Percentiles rank a stretch among this genome's conserved stretches.
Conservation (phyloP, 331 rosid genomes). For the Quercus lobata region DNA sequence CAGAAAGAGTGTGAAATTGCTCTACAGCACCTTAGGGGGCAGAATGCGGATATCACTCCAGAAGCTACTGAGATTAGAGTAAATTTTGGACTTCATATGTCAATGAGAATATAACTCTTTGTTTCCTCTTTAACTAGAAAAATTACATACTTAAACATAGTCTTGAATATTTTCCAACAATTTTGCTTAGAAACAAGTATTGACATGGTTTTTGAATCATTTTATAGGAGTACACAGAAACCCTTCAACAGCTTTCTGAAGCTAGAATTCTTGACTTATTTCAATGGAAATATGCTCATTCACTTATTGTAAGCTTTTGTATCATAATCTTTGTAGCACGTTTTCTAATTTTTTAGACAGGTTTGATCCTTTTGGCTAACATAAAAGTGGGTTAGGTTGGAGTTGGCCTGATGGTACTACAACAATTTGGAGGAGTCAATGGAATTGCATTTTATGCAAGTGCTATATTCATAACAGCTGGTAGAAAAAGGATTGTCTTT, state of each 20-base stretch:
- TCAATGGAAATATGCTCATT: neutral
- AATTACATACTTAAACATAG: neutral
- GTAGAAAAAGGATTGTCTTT: neutral
- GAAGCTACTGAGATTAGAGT: slow-evolving; percentile 37
- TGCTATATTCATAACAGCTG: slow-evolving; percentile 13
- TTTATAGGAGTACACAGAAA: too few species aligned
- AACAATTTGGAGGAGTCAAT: slow-evolving; percentile 86
- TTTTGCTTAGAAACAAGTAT: neutral
- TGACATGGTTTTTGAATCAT: neutral
- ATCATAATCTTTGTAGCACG: neutral
- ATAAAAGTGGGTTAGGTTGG: slow-evolving; percentile 54
- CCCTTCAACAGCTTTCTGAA: too few species aligned
- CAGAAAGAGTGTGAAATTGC: too few species aligned
- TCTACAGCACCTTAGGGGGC: too few species aligned
- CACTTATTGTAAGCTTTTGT: slow-evolving; percentile 15
- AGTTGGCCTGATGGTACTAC: slow-evolving; percentile 82
- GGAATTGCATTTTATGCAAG: slow-evolving; percentile 74
- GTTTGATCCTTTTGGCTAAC: slow-evolving; percentile 7
- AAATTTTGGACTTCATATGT: neutral
- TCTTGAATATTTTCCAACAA: neutral
- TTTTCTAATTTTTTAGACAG: neutral
- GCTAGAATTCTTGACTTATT: too few species aligned
- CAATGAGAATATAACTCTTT: neutral
- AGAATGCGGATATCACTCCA: slow-evolving; percentile 18
- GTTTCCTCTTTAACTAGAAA: slow-evolving; percentile 4